These are phyloP conservation scores for Chenopodium album DNA, from an alignment of 148 eudicot genomes.

Conservation along the genomic window DNA sequence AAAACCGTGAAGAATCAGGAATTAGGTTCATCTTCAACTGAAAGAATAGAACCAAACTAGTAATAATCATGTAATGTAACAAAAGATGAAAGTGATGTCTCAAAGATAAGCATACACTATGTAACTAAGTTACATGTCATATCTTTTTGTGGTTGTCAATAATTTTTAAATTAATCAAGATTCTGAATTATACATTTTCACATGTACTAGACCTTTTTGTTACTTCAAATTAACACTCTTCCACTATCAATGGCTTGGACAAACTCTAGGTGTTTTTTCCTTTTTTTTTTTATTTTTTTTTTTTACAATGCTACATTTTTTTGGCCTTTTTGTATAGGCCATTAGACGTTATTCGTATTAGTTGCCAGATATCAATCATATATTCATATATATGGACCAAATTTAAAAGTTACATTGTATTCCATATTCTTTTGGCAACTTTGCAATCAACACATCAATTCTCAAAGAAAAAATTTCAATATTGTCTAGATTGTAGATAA, in stretches of 20 bases:
- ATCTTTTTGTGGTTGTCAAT: not conserved
- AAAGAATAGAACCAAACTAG: no score
- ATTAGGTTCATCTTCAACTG: no score
- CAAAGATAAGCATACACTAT: not conserved
- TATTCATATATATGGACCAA: not conserved
- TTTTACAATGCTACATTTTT: no score
- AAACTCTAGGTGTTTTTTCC: not conserved
- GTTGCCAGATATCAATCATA: not conserved
- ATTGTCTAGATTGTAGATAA: not conserved
- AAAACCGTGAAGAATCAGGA: no score
- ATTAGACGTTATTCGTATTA: not conserved
- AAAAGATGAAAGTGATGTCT: slow-evolving; percentile 9
- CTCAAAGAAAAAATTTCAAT: not conserved
- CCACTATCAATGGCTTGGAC: slow-evolving; percentile 1
- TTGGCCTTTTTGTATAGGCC: not conserved
- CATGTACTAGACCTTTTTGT: not conserved
- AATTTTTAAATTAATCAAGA: slow-evolving; percentile 2
- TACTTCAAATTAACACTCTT: not conserved
- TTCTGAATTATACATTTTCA: not conserved
- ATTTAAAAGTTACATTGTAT: not conserved
- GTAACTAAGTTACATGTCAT: not conserved
- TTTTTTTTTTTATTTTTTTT: no score
- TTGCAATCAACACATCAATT: not conserved
- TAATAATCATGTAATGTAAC: no score
- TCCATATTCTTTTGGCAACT: not conserved